Conservation (phyloP, 2,329 filamentous ascomycete genomes). For the Colletotrichum phormii region DNA sequence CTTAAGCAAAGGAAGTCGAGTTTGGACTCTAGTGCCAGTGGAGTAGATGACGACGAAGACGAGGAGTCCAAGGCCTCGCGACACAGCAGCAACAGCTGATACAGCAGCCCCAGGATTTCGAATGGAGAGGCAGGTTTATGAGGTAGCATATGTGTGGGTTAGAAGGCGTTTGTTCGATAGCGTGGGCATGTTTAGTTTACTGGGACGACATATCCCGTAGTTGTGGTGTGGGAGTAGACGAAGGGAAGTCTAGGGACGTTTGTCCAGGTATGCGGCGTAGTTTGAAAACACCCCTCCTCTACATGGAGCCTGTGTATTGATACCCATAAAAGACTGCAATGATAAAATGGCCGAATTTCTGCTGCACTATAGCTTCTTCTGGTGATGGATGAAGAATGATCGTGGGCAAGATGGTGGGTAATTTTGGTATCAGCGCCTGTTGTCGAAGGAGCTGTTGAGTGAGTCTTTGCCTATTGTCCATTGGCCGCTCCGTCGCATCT, state of each 20-base stretch:
- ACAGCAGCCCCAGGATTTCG: neutral
- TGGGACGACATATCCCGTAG: neutral
- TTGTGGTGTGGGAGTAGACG: neutral
- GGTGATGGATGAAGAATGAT: neutral
- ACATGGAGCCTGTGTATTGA: conserved; percentile 17
- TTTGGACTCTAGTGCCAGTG: conserved; percentile 42
- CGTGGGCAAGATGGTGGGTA: too few relatives aligned
- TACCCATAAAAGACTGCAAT: conserved; percentile 23
- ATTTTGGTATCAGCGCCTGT: too few relatives aligned
- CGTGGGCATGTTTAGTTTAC: conserved; percentile 17
- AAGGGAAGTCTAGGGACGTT: neutral
- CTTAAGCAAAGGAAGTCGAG: conserved; percentile 49
- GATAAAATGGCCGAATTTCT: neutral
- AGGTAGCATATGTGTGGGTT: neutral
- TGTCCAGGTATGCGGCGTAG: neutral
- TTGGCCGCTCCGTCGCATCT: conserved; percentile 11
- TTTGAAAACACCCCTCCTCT: neutral
- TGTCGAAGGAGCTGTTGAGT: neutral
- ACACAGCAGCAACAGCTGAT: conserved; percentile 31
- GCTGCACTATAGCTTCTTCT: neutral
- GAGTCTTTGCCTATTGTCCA: conserved; percentile 21
- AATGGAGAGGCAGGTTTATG: conserved; percentile 25
- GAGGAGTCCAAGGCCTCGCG: conserved; percentile 42
- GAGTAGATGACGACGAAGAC: conserved; percentile 50
- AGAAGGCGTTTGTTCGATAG: conserved; percentile 14